A percentile compares a stretch with the other conserved stretches of the same genome.
These are phyloP conservation scores for Microcos paniculata DNA, from an alignment of 345 rosid species.

Conservation along the genomic window DNA sequence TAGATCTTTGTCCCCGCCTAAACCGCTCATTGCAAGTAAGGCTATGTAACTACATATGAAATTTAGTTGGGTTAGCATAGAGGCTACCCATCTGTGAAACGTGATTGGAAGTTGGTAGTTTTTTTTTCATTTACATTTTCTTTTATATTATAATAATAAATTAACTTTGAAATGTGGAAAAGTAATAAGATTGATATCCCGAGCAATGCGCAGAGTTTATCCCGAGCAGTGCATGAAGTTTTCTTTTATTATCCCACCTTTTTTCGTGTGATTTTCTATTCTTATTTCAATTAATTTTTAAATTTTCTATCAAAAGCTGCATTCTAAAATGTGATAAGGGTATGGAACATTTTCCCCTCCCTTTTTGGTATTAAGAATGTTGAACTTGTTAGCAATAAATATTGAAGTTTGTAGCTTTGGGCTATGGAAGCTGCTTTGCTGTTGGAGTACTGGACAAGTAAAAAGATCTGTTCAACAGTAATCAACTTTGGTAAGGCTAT, in stretches of 20 bases:
- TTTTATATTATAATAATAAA: neutral
- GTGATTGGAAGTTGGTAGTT: neutral
- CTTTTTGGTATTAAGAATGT: no score
- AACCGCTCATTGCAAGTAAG: slow-evolving; percentile 48
- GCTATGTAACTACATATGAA: slow-evolving; percentile 6
- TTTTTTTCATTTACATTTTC: no score
- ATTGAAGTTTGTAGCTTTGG: neutral
- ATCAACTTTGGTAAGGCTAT: neutral
- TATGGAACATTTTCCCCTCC: neutral
- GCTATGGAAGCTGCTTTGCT: neutral
- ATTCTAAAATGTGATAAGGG: neutral
- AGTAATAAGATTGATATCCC: neutral
- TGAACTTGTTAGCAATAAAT: neutral
- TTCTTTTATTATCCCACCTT: neutral
- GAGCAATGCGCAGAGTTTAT: neutral
- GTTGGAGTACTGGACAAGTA: neutral
- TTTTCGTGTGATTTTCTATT: neutral
- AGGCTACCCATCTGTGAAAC: neutral
- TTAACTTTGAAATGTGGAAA: neutral
- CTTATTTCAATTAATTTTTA: neutral
- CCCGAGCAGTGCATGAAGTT: neutral
- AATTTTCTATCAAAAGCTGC: neutral
- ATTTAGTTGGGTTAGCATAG: neutral
- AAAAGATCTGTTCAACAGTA: neutral
- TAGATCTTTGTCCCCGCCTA: slow-evolving; percentile 75